Evolutionary conservation across 2,329 filamentous ascomycete species (phyloP), one percentile per base, ranked within the genome.

Genomic region (Ophiosphaerella herpotricha): DNA sequence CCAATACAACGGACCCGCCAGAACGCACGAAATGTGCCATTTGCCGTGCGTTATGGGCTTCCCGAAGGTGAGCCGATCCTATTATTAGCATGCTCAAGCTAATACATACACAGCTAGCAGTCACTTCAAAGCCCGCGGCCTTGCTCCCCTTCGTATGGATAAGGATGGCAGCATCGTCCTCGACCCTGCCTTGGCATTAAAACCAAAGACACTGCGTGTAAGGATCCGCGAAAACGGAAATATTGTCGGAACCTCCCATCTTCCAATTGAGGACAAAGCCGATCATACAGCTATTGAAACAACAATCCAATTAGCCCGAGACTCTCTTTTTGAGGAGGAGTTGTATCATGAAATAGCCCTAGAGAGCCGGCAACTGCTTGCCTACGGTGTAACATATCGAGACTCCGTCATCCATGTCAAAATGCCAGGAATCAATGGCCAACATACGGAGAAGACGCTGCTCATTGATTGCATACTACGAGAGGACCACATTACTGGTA

Each of bases 1-100:
- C 87, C 89, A 16, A 78, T 97, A 14, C 68, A 71, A 34, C 64
- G 66, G 16, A 55, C 65, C n/a, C 55, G 66, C 18, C 63, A 57
- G 34, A 65, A 67, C 31, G 57, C 50, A 18, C 93, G 88, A 60
- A 83, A 88, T 41, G 77, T 94, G 35, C 90, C 91, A 0, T 79
- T 97, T 42, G 91, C 88, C 16, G 93, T 97, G 32, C 86, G 89
- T 56, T 97, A 93, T 73, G 94, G 93, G 7, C 96, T 96, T 67
- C 82, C 88, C 11, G 93, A 97, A 77, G 82, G 82, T 82, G 72
- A 46, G 74, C 60, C 7, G 12, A 14, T 35, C 34, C 26, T 43
- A 18, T 11, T 21, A 4, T 13, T 11, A 16, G 31, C 34, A 21
- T 8, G 7, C 23, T 5, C 14, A 7, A n/a, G 43, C 46, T 58